phyloP scores from a whole-genome alignment of 345 rosid species.

The Boechera divaricarpa region DNA sequence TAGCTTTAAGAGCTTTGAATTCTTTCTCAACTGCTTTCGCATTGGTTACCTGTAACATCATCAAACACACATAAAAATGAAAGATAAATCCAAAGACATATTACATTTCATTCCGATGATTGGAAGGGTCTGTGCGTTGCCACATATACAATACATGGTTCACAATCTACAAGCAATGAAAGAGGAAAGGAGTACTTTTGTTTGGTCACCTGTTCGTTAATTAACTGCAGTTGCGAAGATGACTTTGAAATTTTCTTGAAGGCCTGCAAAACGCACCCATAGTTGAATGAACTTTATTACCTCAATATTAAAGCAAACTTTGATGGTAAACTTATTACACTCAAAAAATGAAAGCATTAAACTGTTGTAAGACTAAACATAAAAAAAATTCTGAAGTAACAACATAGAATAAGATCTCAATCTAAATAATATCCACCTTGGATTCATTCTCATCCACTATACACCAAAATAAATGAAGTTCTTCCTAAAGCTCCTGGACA shows the following conservation, averaged over 20 bases:
- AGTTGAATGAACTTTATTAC: neutral
- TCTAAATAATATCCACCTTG: neutral
- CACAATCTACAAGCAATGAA: conserved; percentile 18
- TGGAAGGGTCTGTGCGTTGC: conserved; percentile 5
- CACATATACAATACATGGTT: conserved; percentile 7
- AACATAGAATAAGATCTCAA: conserved; percentile 3
- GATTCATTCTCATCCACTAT: conserved; percentile 22
- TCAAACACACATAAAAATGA: conserved; percentile 30
- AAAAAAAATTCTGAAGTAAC: neutral
- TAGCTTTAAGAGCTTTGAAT: conserved; percentile 65
- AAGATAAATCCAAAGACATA: too few species aligned
- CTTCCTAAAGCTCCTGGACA: conserved; percentile 1
- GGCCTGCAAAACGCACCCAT: conserved; percentile 57
- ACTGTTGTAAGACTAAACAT: neutral
- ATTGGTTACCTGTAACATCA: conserved; percentile 60
- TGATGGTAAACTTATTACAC: conserved; percentile 13
- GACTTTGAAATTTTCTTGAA: conserved; percentile 80
- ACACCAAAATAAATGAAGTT: conserved; percentile 17
- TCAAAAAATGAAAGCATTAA: neutral
- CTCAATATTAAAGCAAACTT: conserved; percentile 16
- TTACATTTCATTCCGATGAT: neutral
- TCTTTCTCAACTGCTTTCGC: conserved; percentile 88
- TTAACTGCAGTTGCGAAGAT: conserved; percentile 67
- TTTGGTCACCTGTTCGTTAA: conserved; percentile 71
- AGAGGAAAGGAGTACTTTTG: neutral